Evolutionary conservation across 805 yeast genomes (phyloP).

Genomic region (Crinitomyces ghanaensis): DNA sequence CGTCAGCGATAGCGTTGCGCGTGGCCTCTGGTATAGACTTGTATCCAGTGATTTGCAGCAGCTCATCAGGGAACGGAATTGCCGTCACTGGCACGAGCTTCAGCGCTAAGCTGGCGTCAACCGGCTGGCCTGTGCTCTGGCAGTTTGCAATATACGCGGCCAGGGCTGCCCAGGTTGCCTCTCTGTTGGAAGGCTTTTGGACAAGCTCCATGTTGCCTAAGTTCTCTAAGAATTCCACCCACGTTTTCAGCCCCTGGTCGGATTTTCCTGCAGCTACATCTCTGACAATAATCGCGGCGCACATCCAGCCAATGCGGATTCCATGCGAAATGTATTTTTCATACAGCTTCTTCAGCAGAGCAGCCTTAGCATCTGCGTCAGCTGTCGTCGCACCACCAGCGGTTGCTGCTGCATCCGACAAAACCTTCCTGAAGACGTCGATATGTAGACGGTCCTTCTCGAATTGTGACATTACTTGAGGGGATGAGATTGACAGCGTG

Average conservation of each 20-base stretch:
- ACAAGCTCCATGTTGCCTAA: slow-evolving; percentile 14
- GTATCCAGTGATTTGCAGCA: slow-evolving; percentile 8
- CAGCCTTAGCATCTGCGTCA: slow-evolving; percentile 3
- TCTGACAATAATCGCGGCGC: slow-evolving; percentile 16
- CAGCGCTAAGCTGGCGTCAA: slow-evolving; percentile 18
- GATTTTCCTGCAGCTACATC: slow-evolving; percentile 17
- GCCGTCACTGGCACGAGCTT: slow-evolving; percentile 20
- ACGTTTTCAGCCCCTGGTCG: slow-evolving; percentile 21
- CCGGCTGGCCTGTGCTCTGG: slow-evolving; percentile 1
- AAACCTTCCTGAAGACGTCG: too few species aligned
- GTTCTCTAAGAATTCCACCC: slow-evolving; percentile 25
- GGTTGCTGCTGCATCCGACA: too few species aligned
- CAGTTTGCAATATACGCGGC: slow-evolving; percentile 23
- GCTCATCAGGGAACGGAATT: slow-evolving; percentile 16
- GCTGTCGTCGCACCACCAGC: too few species aligned
- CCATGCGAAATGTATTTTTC: slow-evolving; percentile 8
- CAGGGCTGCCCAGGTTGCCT: slow-evolving; percentile 24
- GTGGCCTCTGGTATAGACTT: slow-evolving; percentile 4
- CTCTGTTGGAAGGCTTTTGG: slow-evolving; percentile 15
- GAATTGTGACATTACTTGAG: too few species aligned
- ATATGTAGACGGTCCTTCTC: too few species aligned
- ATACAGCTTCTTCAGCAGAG: slow-evolving; percentile 10
- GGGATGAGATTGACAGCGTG: too few species aligned
- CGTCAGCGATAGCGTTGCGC: slow-evolving; percentile 9
- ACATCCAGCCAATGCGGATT: slow-evolving; percentile 15